Conservation (phyloP, 148 eudicot species). For the Bassia scoparia region DNA sequence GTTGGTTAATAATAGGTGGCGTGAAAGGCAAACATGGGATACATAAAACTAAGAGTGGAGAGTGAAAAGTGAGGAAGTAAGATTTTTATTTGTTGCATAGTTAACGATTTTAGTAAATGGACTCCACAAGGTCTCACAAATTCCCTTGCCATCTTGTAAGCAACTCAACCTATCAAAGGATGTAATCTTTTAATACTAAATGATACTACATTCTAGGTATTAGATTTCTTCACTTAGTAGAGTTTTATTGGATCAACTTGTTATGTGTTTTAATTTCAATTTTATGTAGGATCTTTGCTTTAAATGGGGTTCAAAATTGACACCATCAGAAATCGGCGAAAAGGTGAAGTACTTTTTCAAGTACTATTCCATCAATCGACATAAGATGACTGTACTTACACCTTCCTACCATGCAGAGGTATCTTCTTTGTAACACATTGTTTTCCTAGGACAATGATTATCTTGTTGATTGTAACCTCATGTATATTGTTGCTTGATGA, state of each 20-base stretch:
- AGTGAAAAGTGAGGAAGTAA: neutral
- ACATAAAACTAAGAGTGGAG: too few relatives aligned
- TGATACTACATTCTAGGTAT: too few relatives aligned
- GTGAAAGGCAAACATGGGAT: neutral
- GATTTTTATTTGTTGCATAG: neutral
- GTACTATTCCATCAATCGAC: slow-evolving; percentile 89
- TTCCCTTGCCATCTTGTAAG: too few relatives aligned
- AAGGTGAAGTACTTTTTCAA: slow-evolving; percentile 95
- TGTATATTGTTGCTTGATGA: slow-evolving; percentile 15
- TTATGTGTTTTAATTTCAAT: neutral
- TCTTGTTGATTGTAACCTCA: neutral
- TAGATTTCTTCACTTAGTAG: too few relatives aligned
- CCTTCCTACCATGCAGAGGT: slow-evolving; percentile 99
- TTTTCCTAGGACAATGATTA: neutral
- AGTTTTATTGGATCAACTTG: too few relatives aligned
- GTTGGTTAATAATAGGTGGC: neutral
- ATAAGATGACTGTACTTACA: slow-evolving; percentile 93
- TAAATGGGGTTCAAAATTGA: slow-evolving; percentile 75
- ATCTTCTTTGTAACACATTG: neutral
- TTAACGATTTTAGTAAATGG: neutral
- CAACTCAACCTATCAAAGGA: neutral
- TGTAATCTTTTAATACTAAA: too few relatives aligned
- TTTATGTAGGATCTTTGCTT: slow-evolving; percentile 74
- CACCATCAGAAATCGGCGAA: slow-evolving; percentile 75
- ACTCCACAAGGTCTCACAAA: neutral